Base-by-base conservation (phyloP, 2,329 filamentous ascomycete species). In the Calonectria leucothoes region DNA sequence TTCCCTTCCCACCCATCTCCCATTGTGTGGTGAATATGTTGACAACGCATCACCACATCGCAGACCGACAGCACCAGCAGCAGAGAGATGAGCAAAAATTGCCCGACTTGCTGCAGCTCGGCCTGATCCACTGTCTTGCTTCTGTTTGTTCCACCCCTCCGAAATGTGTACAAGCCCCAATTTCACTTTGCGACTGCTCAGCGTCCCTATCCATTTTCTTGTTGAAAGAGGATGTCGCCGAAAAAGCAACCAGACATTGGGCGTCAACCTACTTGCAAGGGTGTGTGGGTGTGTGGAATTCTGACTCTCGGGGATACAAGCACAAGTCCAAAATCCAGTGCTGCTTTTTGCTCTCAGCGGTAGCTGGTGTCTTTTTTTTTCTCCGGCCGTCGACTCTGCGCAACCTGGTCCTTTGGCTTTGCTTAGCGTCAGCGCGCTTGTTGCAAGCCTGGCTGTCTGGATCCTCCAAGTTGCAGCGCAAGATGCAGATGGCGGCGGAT, bases 1-100 rank as follows among this genome's bases (percentile, higher is more conserved):
- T 72, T 52, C 76, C 74, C 72, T 75, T 79, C 76, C 76, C 75
- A 74, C 73, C 71, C 70, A 82, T 80, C 81, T 79, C 64, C 61
- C 74, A 80, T 83, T 71, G 73, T 83, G 75, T 84, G 81, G 83
- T 76, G 74, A 74, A 81, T 76, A 79, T 81, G 80, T 84, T 89
- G 88, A 88, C 87, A 89, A 88, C 87, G 85, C 86, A 89, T 88
- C 87, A 87, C 82, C 84, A 81, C 82, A 80, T 81, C 77, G 74
- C 74, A 75, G 71, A 72, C 71, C 51, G 69, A 73, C 39, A 51
- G 66, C 64, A 66, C 23, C 65, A 45, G 48, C 57, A 51, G 45
- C 11, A 52, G 39, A 52, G 33, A 66, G 35, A 33, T 37, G 31
- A 76, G 75, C 5, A 51, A 45, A 77, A 77, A 78, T 75, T 77